Evolutionary conservation across 140 eudicot species (phyloP), one percentile per base, ranked within the genome.

Genomic region (Ambrosia hybrid): DNA sequence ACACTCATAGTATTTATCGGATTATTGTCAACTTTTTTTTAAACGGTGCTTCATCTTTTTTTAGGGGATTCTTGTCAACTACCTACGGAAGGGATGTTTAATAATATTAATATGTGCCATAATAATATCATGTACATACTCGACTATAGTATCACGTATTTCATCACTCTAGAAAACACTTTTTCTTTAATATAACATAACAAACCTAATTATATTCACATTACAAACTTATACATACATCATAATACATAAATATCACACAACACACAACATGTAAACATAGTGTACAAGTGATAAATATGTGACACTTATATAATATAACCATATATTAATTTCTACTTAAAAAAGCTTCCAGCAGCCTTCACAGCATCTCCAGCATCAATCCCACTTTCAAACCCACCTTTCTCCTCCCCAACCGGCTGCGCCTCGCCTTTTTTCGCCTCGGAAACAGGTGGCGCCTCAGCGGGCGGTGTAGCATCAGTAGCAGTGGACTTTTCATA

Each of bases 301-400:
- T 30, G 34, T 30, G 34, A 30, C 34, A 30, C 34, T 30, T 30
- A 30, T 30, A 30, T 30, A 30, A 38, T 38, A 7, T 1, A 8
- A 4, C 43, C 43, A 8, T 9, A 43, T 43, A 43, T n/a, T n/a
- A n/a, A n/a, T 3, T 69, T 57, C 72, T 89, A 81, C 70, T 87
- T 87, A 66, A 89, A 69, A 79, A 82, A 82, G 57, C 81, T 82
- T 77, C 86, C 88, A 36, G 90, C 96, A 81, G 83, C 77, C 81
- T 84, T 86, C 56, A 86, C 21, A 51, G 76, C 77, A 73, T 80
- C 96, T 0, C 34, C 70, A 26, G 83, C 92, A 1, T 85, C 96
- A 71, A 65, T 34, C 67, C 84, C 90, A 71, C 87, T 65, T 26
- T 73, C 85, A 64, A 73, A 43, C 10, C n/a, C 72, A 41, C n/a